Evolutionary conservation across 805 yeast genomes (phyloP).

Genomic region (Schwanniomyces pseudopolymorphus): DNA sequence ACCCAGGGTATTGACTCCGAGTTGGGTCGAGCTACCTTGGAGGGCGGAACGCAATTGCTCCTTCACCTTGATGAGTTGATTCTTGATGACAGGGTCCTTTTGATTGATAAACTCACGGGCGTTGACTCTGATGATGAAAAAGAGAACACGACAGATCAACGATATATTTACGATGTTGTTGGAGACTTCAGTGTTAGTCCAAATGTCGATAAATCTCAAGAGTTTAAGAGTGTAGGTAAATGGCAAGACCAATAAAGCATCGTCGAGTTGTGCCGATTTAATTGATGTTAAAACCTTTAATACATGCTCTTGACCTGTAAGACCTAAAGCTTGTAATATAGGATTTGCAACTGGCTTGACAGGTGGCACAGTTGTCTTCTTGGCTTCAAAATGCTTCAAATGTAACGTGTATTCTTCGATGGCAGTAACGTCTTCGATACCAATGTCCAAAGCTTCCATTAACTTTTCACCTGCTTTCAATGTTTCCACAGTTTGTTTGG

Average conservation of each 20-base stretch:
- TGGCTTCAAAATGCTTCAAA: slow-evolving; percentile 34
- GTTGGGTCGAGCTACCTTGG: slow-evolving; percentile 48
- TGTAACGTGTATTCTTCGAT: slow-evolving; percentile 49
- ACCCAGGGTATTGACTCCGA: slow-evolving; percentile 87
- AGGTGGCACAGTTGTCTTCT: slow-evolving; percentile 50
- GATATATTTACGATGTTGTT: slow-evolving; percentile 54
- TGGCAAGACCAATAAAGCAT: slow-evolving; percentile 87
- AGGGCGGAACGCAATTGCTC: slow-evolving; percentile 59
- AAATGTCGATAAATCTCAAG: slow-evolving; percentile 69
- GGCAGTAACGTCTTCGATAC: slow-evolving; percentile 65
- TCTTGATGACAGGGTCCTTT: slow-evolving; percentile 61
- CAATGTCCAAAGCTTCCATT: slow-evolving; percentile 89
- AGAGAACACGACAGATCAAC: slow-evolving; percentile 70
- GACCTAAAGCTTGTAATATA: slow-evolving; percentile 68
- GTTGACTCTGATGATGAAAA: slow-evolving; percentile 70
- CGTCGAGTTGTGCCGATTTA: slow-evolving; percentile 84
- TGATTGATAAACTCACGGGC: slow-evolving; percentile 76
- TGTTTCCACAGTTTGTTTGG: slow-evolving; percentile 84
- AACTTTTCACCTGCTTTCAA: slow-evolving; percentile 91
- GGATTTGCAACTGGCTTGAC: slow-evolving; percentile 64
- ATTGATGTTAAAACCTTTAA: slow-evolving; percentile 69
- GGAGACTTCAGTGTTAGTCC: slow-evolving; percentile 53
- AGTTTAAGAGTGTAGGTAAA: slow-evolving; percentile 77
- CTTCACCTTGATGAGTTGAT: slow-evolving; percentile 64
- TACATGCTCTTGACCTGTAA: slow-evolving; percentile 76